Evolutionary conservation across 495 filamentous ascomycete genomes (phyloP), one percentile per base, ranked within the genome.

Genomic region (Haplographium delicatum): DNA sequence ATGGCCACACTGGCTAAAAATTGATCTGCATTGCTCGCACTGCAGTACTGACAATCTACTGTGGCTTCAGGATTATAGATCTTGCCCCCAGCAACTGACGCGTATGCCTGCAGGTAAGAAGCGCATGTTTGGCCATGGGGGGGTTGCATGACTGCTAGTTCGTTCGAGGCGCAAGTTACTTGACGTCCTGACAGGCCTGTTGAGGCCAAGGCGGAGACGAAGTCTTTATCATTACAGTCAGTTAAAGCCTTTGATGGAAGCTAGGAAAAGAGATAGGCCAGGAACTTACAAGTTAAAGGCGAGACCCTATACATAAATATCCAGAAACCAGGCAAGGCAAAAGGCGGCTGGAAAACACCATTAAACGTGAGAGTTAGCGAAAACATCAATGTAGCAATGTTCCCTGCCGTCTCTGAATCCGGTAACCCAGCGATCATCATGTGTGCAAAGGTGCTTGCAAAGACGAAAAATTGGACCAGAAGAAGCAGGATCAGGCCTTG

Each of bases 231-330:
- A 35, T 9, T 31, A n/a, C n/a, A 43, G 27, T 44, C 28, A 30
- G 31, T 33, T 22, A n/a, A n/a, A n/a, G n/a, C n/a, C n/a, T n/a
- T n/a, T 8, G 0, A 1, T 15, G 5, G 5, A 15, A 30, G 1
- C 7, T 31, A 15, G 2, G 8, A 30, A 30, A 19, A 39, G 19
- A 3, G 34, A 38, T 26, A 16, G 34, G 34, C 5, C 10, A 38
- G 34, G 34, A 19, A 44, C 53, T 54, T 60, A 60, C 58, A 86
- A 1, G 79, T 82, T 38, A 90, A 81, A 5, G 88, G 86, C 5
- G 82, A 86, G 43, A 86, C 69, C 23, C 82, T 81, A 64, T 90
- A 88, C 83, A 90, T 86, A 72, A 89, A 90, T 55, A 86, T 86
- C 86, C 87, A 93, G 72, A 90, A 89, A 8, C 76, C 63, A 8